Evolutionary conservation across 805 yeast genomes (phyloP).

Genomic region (Brettanomyces bruxellensis): DNA sequence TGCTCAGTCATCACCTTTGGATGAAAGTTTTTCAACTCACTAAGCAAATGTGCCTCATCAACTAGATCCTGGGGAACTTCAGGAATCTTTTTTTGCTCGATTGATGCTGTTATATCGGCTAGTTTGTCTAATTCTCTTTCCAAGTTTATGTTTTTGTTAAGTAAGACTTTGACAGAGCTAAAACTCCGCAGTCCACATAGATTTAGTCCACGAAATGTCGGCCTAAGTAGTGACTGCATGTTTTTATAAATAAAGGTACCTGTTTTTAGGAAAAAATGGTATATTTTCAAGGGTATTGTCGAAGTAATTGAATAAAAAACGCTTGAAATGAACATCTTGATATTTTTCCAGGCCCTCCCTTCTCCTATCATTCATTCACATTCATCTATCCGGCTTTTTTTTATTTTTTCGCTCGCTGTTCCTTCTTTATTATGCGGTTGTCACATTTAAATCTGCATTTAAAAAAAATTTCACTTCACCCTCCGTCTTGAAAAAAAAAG

Average conservation of each 20-base stretch:
- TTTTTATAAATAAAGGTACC: not conserved
- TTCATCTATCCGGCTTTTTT: too few species aligned
- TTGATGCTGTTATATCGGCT: slow-evolving; percentile 16
- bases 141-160: not conserved
- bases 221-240: too few species aligned
- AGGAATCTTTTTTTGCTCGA: slow-evolving; percentile 7
- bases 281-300: too few species aligned
- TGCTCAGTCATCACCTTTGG: slow-evolving; percentile 30
- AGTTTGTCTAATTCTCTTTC: slow-evolving; percentile 5
- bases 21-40: slow-evolving; percentile 23
- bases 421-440: not conserved
- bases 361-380: too few species aligned
- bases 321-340: too few species aligned
- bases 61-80: slow-evolving; percentile 8
- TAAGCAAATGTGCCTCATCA: slow-evolving; percentile 16
- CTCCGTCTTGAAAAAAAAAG: not conserved
- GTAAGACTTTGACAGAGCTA: not conserved
- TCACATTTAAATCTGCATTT: not conserved
- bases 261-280: too few species aligned
- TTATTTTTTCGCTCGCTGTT: too few species aligned
- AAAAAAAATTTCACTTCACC: not conserved
- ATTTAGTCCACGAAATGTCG: too few species aligned
- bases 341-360: too few species aligned
- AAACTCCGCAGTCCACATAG: too few species aligned
- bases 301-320: too few species aligned